Evolutionary conservation across 768 basidiomycete species (phyloP).

Genomic region (Boletus patriciae): DNA sequence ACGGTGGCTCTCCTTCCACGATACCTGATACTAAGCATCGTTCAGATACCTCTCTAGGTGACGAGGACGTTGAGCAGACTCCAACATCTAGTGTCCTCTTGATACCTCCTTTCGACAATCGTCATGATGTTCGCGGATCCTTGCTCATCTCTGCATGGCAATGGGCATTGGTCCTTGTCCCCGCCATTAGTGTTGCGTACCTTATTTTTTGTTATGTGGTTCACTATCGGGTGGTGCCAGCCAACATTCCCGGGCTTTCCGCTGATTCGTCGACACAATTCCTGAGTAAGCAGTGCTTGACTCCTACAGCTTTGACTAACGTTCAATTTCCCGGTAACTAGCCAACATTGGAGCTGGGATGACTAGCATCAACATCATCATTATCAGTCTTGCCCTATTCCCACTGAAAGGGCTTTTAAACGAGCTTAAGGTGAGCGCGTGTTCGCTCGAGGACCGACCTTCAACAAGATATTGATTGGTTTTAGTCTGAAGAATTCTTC

Average conservation of each 20-base stretch:
- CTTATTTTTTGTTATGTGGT: conserved; percentile 20
- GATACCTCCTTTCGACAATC: not conserved
- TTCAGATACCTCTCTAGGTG: not conserved
- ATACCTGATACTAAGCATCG: not conserved
- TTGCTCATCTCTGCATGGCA: conserved; percentile 1
- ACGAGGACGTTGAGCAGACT: not conserved
- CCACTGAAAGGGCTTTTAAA: conserved; percentile 11
- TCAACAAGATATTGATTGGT: not conserved
- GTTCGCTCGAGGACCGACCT: no score
- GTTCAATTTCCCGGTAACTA: not conserved
- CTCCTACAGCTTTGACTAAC: no score
- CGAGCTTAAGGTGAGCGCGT: conserved; percentile 10
- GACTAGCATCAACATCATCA: conserved; percentile 16
- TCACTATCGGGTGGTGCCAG: conserved; percentile 16
- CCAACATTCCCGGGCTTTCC: not conserved
- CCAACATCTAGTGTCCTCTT: conserved; percentile 1
- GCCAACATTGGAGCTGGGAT: conserved; percentile 13
- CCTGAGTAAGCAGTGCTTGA: not conserved
- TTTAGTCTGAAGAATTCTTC: conserved; percentile 21
- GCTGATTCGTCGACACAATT: conserved; percentile 3
- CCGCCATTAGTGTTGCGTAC: conserved; percentile 6
- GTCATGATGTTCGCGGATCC: not conserved
- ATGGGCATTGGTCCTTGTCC: conserved; percentile 7
- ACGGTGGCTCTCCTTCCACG: not conserved
- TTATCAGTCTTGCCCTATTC: conserved; percentile 14